phyloP scores from a whole-genome alignment of 208 protist genomes.

The Trypanosoma vivax region DNA sequence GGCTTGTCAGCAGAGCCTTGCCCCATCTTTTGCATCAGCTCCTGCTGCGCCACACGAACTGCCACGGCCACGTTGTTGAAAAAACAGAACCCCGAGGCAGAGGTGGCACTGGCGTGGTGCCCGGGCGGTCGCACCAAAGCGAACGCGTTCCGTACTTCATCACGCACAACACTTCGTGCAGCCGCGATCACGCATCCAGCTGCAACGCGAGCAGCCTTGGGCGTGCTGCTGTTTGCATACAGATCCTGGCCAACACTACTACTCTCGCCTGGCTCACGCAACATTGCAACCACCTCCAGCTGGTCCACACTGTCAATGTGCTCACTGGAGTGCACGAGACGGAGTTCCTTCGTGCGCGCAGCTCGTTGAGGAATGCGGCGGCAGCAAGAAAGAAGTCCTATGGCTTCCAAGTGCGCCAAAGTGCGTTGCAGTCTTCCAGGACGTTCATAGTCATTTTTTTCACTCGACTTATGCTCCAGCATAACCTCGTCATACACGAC shows the following conservation, averaged over 20 bases:
- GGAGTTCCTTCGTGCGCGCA: constrained; percentile 68
- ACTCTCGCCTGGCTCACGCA: constrained; percentile 10
- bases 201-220: constrained; percentile 51
- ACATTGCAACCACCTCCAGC: constrained; percentile 36
- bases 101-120: constrained; percentile 59
- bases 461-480: constrained; percentile 46
- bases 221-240: constrained; percentile 61
- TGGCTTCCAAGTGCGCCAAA: constrained; percentile 50
- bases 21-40: constrained; percentile 15
- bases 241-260: constrained; percentile 62
- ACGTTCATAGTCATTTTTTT: constrained; percentile 61
- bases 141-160: constrained; percentile 71
- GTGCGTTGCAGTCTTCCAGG: constrained; percentile 59
- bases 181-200: constrained; percentile 72
- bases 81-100: constrained; percentile 84
- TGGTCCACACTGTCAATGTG: constrained; percentile 76
- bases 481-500: constrained; percentile 60
- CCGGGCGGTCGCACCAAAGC: constrained; percentile 86
- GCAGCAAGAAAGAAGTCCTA: constrained; percentile 52
- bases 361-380: constrained; percentile 24
- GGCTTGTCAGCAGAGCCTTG: constrained; percentile 4
- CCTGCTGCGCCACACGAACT: constrained; percentile 66
- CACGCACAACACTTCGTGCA: constrained; percentile 43
- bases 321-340: constrained; percentile 54
- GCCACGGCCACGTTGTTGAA: constrained; percentile 91